Evolutionary conservation across 2,329 filamentous ascomycete species (phyloP), one percentile per base, ranked within the genome.

Genomic region (Chaetomiaceae sp.): DNA sequence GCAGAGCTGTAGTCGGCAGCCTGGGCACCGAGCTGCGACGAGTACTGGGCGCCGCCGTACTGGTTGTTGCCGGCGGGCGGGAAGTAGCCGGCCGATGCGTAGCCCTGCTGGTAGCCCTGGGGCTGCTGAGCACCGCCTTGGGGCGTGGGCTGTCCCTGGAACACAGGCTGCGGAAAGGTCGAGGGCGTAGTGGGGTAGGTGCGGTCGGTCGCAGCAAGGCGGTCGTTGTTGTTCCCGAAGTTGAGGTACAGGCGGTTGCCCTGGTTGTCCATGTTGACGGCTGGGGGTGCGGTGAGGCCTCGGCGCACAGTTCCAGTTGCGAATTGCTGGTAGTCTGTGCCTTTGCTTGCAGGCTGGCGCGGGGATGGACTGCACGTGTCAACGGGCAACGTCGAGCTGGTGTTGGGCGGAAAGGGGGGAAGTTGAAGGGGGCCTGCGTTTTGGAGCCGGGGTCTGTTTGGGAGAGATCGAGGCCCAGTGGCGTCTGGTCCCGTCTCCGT

Each of bases 151-250:
- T 73, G 72, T 48, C 64, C 65, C 47, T 54, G 77, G 74, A 80
- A 82, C 69, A 95, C 88, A 56, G 91, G 91, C 74, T 97, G 92
- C 12, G 92, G 92, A 68, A 97, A 97, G 55, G 91, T 96, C 61
- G 92, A 96, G 48, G 92, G 92, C 9, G 92, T 96, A 49, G 92
- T 91, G 63, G 87, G 88, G 77, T 89, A 91, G 61, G 83, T 77
- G 68, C 86, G 80, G 69, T 87, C 86, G 69, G 77, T 79, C 65
- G 81, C 72, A 57, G 77, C 75, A 55, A 83, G 79, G 65, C 83
- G 82, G 63, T 85, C 81, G 70, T 82, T 84, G 68, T 80, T 80
- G 71, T 80, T 85, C 67, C 76, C 79, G 63, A 85, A 82, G 71
- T 87, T 87, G 66, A 88, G 78, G 66, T 81, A 79, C 52, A 87